A percentile compares a stretch with the other conserved stretches of the same genome.
Conservation (phyloP, 1,139 yeast species). For the Candida pseudoviswanathii region DNA sequence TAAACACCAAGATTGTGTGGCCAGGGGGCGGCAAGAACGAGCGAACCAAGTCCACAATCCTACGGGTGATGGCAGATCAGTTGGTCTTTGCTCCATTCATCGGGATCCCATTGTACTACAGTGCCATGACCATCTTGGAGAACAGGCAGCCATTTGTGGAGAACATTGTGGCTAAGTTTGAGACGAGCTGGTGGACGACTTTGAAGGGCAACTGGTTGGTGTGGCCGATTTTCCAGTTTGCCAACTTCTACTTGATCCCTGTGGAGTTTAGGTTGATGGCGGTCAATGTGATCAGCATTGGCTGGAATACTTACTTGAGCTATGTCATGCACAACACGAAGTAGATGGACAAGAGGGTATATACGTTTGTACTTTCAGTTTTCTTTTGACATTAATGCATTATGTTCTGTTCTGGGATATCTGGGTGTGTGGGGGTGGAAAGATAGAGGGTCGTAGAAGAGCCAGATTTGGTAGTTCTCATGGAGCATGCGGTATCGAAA, state of each 20-base stretch:
- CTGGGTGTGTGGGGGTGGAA: background rate
- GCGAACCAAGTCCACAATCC: conserved; percentile 25
- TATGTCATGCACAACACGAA: conserved; percentile 23
- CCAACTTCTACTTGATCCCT: conserved; percentile 75
- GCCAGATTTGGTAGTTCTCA: too few relatives aligned
- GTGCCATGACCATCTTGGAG: conserved; percentile 69
- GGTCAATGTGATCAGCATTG: conserved; percentile 72
- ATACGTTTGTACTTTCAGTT: background rate
- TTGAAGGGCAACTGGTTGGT: conserved; percentile 74
- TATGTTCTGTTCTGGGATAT: background rate
- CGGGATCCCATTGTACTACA: conserved; percentile 65
- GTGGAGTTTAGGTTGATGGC: conserved; percentile 64
- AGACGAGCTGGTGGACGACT: conserved; percentile 59
- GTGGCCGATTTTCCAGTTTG: conserved; percentile 82
- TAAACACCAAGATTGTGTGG: conserved; percentile 23
- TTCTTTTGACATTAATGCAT: background rate
- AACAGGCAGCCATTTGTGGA: conserved; percentile 27
- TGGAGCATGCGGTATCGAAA: too few relatives aligned
- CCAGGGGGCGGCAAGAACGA: conserved; percentile 12
- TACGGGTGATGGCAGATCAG: conserved; percentile 73
- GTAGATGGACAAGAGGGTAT: background rate
- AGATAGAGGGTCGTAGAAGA: background rate
- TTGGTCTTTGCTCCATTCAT: conserved; percentile 74
- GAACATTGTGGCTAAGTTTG: conserved; percentile 38
- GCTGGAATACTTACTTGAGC: conserved; percentile 85